Percentiles rank a stretch among this genome's conserved stretches.
Evolutionary conservation across 2,329 filamentous ascomycete species (phyloP).

Genomic region (Colletotrichum australisinense): DNA sequence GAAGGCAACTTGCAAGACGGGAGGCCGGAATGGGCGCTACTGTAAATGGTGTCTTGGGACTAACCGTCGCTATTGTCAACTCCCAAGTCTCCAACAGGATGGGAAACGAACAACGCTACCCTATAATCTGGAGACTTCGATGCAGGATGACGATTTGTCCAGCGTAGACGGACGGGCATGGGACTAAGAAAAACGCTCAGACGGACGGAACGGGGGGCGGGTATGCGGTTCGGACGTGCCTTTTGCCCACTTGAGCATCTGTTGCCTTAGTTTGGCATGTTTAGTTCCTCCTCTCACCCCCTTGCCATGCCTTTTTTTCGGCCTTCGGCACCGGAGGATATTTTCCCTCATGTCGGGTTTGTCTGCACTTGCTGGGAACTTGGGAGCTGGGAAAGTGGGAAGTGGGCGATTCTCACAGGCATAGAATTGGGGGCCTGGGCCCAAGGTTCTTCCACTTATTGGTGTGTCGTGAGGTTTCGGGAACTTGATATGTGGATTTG

Average conservation of each 20-base stretch:
- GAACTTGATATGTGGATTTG: background rate
- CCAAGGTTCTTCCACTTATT: background rate
- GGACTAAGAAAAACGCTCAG: background rate
- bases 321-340: background rate
- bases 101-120: background rate
- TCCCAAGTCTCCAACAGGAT: background rate
- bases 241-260: background rate
- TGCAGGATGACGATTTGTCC: constrained; percentile 2
- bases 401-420: background rate
- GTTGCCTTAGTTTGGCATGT: background rate
- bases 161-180: background rate
- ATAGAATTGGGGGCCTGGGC: background rate
- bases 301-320: background rate
- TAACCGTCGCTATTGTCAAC: background rate
- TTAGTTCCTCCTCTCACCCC: background rate
- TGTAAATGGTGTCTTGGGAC: background rate
- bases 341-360: background rate
- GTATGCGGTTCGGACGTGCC: background rate
- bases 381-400: background rate
- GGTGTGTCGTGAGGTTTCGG: background rate
- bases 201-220: background rate
- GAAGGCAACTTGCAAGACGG: too few species aligned
- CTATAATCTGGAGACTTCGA: background rate
- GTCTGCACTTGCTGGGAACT: background rate
- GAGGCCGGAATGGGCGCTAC: background rate